Base-by-base conservation (phyloP, 2,329 filamentous ascomycete species). In the Akanthomyces dipterigenus region DNA sequence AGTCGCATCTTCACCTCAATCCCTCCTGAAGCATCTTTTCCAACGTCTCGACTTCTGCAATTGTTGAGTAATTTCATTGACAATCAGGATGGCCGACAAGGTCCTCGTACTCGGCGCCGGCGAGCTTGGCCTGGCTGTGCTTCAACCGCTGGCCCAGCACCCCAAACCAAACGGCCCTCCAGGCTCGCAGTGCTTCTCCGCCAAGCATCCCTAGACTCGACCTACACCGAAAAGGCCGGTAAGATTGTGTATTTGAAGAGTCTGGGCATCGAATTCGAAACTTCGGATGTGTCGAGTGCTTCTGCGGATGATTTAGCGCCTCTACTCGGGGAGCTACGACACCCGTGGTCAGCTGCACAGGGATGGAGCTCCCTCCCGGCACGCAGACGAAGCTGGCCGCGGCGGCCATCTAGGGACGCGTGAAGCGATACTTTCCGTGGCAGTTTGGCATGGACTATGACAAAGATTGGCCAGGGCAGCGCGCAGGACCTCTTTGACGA, bases 401-500 rank as follows among this genome's bases (percentile, higher is more conserved):
- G 12, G 86, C 87, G 0, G 82, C 80, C 0, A 71, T 90, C 0
- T 70, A 72, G 12, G 84, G 82, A 0, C 71, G 74, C 0, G 78
- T 81, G 0, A 65, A 72, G 16, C 74, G 82, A 0, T 90, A 81
- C 68, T 79, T 90, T 20, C 88, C 88, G 0, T 91, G 88, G 88
- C 88, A 91, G 70, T 90, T 87, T 69, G 88, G 88, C 1, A 82
- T 89, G 26, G 85, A 91, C 68, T 91, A 90, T 71, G 87, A 90
- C 61, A 69, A 69, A 75, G 31, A 83, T 89, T 18, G 85, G 86
- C 0, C 70, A 75, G 0, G 81, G 82, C 0, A 83, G 81, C 28
- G 76, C 82, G 48, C 86, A 89, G 70, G 81, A 85, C 38, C 68
- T 90, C 16, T 90, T 90, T 66, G 86, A 86, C 62, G 87, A 89